phyloP scores from a whole-genome alignment of 352 stramenopile species.

The Pythium scleroteichum region DNA sequence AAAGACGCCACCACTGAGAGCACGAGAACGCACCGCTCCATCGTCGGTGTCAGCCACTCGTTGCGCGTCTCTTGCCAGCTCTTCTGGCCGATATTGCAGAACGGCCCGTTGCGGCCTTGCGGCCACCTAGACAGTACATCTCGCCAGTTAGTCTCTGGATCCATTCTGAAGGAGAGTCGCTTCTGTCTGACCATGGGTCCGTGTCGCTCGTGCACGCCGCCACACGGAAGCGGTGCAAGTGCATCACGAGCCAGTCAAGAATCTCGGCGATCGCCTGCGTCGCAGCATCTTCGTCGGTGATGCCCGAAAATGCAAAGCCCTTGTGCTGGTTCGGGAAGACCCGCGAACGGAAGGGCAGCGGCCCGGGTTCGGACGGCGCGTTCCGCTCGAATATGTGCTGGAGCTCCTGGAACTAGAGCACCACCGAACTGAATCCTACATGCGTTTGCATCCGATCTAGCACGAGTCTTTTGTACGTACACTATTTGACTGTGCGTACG shows the following conservation, averaged over 20 bases:
- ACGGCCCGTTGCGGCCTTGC: conserved; percentile 84
- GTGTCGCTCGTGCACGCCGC: conserved; percentile 77
- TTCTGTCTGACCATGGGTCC: conserved; percentile 52
- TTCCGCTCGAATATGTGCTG: conserved; percentile 20
- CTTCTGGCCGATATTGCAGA: conserved; percentile 78
- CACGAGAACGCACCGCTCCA: conserved; percentile 47
- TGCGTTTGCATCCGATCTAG: no score
- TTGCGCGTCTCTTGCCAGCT: conserved; percentile 75
- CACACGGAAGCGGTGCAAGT: conserved; percentile 82
- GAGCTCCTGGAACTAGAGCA: conserved; percentile 53
- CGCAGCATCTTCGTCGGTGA: conserved; percentile 88
- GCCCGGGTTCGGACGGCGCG: neutral
- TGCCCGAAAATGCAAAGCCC: conserved; percentile 86
- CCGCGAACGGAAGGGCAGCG: conserved; percentile 34
- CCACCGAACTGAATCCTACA: no score
- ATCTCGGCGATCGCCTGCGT: conserved; percentile 85
- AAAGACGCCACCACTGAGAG: no score
- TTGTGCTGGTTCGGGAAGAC: conserved; percentile 73
- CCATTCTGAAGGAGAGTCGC: neutral
- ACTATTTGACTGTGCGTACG: conserved; percentile 58
- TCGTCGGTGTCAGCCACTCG: conserved; percentile 72
- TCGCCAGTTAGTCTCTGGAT: neutral
- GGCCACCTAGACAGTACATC: conserved; percentile 56
- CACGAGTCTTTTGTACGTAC: no score
- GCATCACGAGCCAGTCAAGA: conserved; percentile 82